Evolutionary conservation across 176 grass and related monocot species (phyloP), one percentile per base, ranked within the genome.

Genomic region (Saccharum officinarum): DNA sequence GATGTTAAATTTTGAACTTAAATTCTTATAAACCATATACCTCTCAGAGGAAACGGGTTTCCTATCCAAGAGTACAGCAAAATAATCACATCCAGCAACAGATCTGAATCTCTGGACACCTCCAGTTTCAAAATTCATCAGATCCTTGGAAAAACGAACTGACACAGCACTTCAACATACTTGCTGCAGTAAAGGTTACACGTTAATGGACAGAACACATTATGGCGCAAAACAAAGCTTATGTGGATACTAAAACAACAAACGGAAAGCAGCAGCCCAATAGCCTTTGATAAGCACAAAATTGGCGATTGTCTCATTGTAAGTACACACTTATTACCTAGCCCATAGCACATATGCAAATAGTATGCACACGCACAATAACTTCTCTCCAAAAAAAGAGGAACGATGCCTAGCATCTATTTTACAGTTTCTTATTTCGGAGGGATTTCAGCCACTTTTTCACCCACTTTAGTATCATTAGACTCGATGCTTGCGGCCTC

Each of bases 351-450:
- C 16, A 33, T 52, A 70, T 52, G 28, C 39, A 71, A 80, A 77
- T 20, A 30, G 60, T 39, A 57, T 36, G 57, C 8, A 18, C 10
- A 26, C 36, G 6, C 6, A 71, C 38, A 73, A 26, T 66, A 78
- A 59, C 10, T 66, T 66, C 18, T 33, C 54, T 1, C n/a, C 7
- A 59, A 59, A 25, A 55, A 22, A 13, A 33, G 39, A 33, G n/a
- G 34, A 90, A 73, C 10, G 31, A 22, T 7, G 6, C 10, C 15
- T 61, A 33, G 1, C 20, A 28, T 79, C 61, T 87, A 87, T 87
- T 84, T 90, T 13, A n/a, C 26, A 34, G 40, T 26, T 63, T 87
- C 89, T 84, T 84, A 41, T 31, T 83, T 87, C 18, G 85, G 85
- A 75, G 62, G 75, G 44, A 34, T 69, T 37, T 75, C 67, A 50